Evolutionary conservation across 2,329 filamentous ascomycete genomes (phyloP).

Genomic region (Epichloe coenophiala): DNA sequence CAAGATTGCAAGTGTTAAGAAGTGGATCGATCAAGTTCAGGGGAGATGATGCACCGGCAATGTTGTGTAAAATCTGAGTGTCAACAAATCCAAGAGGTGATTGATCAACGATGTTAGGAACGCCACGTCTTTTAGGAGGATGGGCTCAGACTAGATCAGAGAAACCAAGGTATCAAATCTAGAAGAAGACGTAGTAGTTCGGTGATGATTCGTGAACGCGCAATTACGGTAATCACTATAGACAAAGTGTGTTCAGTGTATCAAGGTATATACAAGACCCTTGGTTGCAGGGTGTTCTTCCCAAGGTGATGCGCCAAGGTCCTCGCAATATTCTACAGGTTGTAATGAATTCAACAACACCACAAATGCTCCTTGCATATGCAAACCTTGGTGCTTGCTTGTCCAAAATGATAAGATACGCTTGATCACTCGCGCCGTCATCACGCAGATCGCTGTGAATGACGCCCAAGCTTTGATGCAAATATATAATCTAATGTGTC

Average conservation of each 20-base stretch:
- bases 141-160: no score
- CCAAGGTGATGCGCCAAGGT: background rate
- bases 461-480: background rate
- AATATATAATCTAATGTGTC: background rate
- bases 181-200: no score
- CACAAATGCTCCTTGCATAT: background rate
- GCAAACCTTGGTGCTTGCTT: background rate
- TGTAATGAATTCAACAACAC: background rate
- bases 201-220: no score
- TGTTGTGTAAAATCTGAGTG: no score
- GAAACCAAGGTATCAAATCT: no score
- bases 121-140: no score
- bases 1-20: background rate
- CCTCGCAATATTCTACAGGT: background rate
- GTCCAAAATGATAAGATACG: background rate
- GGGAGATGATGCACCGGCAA: no score
- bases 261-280: background rate
- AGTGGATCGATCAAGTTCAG: constrained; percentile 1
- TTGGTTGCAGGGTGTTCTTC: background rate
- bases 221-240: no score
- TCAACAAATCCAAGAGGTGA: no score
- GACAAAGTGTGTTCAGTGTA: background rate
- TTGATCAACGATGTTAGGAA: no score
- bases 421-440: background rate
- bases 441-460: background rate